These are phyloP conservation scores for Scopulariopsis brevicaulis DNA, from an alignment of 2,329 filamentous ascomycete genomes.

Conservation along the genomic window DNA sequence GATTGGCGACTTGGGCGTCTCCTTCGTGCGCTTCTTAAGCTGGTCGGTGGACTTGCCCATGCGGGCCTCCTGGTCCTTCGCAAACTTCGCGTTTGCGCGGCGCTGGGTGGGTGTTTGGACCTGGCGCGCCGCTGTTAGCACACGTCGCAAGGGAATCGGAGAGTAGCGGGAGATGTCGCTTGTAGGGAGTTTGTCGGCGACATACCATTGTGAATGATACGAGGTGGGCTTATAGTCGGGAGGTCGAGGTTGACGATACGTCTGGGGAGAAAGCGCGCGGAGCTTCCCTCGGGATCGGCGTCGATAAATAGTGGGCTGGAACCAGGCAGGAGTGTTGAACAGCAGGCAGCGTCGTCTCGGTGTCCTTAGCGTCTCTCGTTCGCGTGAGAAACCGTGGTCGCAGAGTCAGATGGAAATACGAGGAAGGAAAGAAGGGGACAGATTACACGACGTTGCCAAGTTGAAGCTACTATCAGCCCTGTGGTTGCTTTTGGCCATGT, in stretches of 20 bases:
- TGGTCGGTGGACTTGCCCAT: conserved; percentile 63
- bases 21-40: conserved; percentile 49
- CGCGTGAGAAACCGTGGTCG: not conserved
- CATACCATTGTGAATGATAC: not conserved
- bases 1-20: conserved; percentile 46
- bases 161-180: not conserved
- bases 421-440: conserved; percentile 2
- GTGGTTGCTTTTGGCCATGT: conserved; percentile 2
- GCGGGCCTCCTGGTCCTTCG: conserved; percentile 58
- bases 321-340: not conserved
- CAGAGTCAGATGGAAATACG: not conserved
- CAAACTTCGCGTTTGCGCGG: conserved; percentile 69
- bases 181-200: not conserved
- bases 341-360: not conserved
- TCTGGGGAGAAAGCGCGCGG: not conserved
- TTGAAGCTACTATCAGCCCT: not conserved
- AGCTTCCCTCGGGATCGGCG: not conserved
- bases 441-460: not conserved
- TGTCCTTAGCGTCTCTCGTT: not conserved
- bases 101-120: conserved; percentile 73
- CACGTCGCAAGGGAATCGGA: not conserved
- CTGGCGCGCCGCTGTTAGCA: not conserved
- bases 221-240: not conserved
- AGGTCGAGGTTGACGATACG: not conserved
- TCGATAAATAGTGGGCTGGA: not conserved